Conservation (phyloP, 1,284 basidiomycete genomes). For the Tylopilus orsonianus region DNA sequence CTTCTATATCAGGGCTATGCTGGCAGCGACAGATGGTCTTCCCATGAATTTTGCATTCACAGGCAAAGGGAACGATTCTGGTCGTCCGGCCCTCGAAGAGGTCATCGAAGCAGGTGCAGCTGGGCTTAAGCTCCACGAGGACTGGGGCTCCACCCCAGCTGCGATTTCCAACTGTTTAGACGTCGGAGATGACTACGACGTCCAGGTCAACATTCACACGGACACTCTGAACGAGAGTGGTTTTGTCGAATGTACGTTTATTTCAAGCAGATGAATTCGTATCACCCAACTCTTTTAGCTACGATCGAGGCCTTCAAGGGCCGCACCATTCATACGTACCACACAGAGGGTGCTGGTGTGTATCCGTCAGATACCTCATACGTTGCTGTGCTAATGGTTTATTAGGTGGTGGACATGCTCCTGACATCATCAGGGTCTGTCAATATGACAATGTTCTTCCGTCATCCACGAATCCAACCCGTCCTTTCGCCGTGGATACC, state of each 20-base stretch:
- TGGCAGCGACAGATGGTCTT: constrained; percentile 84
- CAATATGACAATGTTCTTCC: constrained; percentile 92
- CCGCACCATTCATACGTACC: constrained; percentile 97
- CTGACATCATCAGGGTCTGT: constrained; percentile 97
- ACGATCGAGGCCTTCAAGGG: constrained; percentile 91
- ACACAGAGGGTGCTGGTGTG: constrained; percentile 89
- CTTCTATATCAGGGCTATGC: constrained; percentile 86
- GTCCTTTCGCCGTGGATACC: constrained; percentile 91
- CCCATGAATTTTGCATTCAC: constrained; percentile 94
- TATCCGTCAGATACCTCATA: constrained; percentile 2
- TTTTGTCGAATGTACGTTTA: constrained; percentile 76
- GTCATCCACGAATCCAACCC: constrained; percentile 95
- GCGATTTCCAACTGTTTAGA: constrained; percentile 80
- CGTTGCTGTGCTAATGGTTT: constrained; percentile 1
- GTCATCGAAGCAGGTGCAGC: constrained; percentile 86
- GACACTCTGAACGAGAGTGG: constrained; percentile 96
- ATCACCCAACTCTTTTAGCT: constrained; percentile 41
- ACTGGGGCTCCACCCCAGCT: constrained; percentile 95
- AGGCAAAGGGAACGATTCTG: constrained; percentile 93
- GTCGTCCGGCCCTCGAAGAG: constrained; percentile 71
- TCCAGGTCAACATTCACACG: constrained; percentile 97
- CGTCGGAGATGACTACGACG: constrained; percentile 90
- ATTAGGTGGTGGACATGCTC: constrained; percentile 92
- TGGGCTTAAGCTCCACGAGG: constrained; percentile 96
- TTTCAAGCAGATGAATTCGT: not conserved